These are phyloP conservation scores for Viola pubescens DNA, from an alignment of 441 rosid genomes.

Conservation along the genomic window DNA sequence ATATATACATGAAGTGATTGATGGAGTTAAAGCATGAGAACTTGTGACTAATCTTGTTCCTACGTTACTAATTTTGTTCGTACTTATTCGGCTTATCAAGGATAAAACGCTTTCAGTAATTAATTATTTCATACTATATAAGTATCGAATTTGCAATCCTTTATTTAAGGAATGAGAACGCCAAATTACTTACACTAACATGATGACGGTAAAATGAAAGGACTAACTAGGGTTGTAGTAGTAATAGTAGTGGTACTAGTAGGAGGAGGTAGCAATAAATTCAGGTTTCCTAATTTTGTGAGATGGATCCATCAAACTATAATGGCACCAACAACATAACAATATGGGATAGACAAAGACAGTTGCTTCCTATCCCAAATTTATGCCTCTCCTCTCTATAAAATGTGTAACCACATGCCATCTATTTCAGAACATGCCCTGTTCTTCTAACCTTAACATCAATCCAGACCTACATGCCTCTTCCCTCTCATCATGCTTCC, in stretches of 20 bases:
- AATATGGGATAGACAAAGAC: constrained; percentile 37
- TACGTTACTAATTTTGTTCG: no score
- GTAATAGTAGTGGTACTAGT: not conserved
- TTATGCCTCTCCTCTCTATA: constrained; percentile 19
- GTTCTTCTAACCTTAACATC: constrained; percentile 28
- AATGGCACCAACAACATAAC: not conserved
- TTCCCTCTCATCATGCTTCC: constrained; percentile 14
- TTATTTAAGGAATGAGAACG: no score
- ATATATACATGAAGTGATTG: not conserved
- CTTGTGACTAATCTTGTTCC: no score
- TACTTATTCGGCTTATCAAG: constrained; percentile 8
- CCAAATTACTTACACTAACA: no score
- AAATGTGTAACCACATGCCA: constrained; percentile 33
- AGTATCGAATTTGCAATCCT: no score
- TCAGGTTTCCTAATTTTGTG: constrained; percentile 25
- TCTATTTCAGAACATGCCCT: constrained; percentile 37
- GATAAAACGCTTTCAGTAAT: not conserved
- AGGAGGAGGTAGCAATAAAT: constrained; percentile 24
- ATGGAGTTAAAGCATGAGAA: constrained; percentile 11
- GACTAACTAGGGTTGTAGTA: no score
- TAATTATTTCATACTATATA: no score
- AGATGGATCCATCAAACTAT: constrained; percentile 9
- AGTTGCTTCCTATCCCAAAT: constrained; percentile 30
- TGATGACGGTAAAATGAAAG: not conserved
- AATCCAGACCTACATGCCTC: constrained; percentile 20